Evolutionary conservation across 2,329 filamentous ascomycete genomes (phyloP).

Genomic region (Penicillium aurantiogriseum): DNA sequence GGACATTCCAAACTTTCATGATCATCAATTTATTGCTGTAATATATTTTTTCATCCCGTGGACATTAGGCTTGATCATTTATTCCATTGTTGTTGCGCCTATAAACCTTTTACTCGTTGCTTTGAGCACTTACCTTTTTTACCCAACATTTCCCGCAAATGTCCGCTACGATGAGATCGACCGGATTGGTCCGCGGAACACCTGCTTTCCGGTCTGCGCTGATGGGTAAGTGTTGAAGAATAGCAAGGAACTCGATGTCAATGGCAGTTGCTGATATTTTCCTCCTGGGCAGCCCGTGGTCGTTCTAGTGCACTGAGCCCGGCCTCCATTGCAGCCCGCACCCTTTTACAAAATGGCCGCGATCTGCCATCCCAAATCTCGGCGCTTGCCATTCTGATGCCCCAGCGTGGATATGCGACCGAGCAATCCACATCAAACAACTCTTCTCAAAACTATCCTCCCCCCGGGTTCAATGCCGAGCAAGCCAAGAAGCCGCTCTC

Average conservation of each 20-base stretch:
- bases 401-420: constrained; percentile 54
- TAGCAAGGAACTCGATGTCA: accelerated
- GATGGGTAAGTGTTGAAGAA: constrained; percentile 24
- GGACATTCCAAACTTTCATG: constrained; percentile 5
- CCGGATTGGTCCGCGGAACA: constrained; percentile 39
- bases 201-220: constrained; percentile 32
- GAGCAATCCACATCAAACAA: constrained; percentile 52
- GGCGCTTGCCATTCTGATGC: constrained; percentile 58
- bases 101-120: constrained; percentile 19
- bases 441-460: constrained; percentile 61
- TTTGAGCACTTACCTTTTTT: constrained; percentile 23
- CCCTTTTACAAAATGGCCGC: constrained; percentile 34
- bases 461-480: constrained; percentile 87
- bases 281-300: constrained; percentile 28
- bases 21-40: constrained; percentile 2
- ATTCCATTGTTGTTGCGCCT: constrained; percentile 16
- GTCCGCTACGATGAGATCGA: constrained; percentile 42
- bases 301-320: constrained; percentile 33
- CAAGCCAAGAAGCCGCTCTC: constrained; percentile 81
- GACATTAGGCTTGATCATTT: constrained; percentile 2
- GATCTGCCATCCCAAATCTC: constrained; percentile 52
- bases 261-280: constrained; percentile 1
- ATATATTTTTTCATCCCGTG: constrained; percentile 8
- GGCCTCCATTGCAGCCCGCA: constrained; percentile 30
- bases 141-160: constrained; percentile 34